Evolutionary conservation across 139 green algal genomes (phyloP).

Genomic region (Picochlorum sp.): DNA sequence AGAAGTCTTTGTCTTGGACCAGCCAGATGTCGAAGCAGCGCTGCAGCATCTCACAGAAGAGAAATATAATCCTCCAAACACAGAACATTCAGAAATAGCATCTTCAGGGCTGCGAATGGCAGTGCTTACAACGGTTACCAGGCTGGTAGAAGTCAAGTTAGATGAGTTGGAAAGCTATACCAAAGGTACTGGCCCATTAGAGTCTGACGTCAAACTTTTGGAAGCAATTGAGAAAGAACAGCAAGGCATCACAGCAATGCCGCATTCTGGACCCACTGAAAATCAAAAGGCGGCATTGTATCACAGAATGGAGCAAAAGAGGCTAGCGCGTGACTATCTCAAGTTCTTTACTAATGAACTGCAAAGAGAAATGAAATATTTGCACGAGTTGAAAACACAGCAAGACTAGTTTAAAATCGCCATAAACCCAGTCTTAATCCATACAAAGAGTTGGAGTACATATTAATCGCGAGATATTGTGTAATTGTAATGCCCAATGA

Average conservation of each 20-base stretch:
- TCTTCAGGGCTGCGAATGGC: conserved; percentile 47
- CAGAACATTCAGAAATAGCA: conserved; percentile 13
- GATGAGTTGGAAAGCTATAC: conserved; percentile 42
- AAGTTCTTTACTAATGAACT: conserved; percentile 30
- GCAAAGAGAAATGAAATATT: conserved; percentile 27
- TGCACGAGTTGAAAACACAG: conserved; percentile 9
- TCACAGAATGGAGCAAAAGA: conserved; percentile 68
- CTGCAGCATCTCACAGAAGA: neutral
- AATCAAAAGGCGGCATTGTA: conserved; percentile 36
- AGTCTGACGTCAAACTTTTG: conserved; percentile 33
- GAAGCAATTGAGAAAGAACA: conserved; percentile 4
- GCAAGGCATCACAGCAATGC: conserved; percentile 1
- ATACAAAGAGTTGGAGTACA: too few species aligned
- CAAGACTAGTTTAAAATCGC: neutral
- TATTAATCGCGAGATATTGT: too few species aligned
- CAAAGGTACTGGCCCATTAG: conserved; percentile 46
- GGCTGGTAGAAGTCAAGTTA: conserved; percentile 56
- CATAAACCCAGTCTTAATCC: neutral
- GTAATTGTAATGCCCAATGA: too few species aligned
- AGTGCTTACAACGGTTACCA: conserved; percentile 48
- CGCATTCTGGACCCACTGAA: neutral
- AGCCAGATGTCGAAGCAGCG: conserved; percentile 25
- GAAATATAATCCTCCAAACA: neutral
- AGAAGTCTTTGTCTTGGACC: conserved; percentile 50
- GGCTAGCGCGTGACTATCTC: conserved; percentile 46